phyloP scores from a whole-genome alignment of 331 rosid genomes.

The Erythrophleum ivorense region DNA sequence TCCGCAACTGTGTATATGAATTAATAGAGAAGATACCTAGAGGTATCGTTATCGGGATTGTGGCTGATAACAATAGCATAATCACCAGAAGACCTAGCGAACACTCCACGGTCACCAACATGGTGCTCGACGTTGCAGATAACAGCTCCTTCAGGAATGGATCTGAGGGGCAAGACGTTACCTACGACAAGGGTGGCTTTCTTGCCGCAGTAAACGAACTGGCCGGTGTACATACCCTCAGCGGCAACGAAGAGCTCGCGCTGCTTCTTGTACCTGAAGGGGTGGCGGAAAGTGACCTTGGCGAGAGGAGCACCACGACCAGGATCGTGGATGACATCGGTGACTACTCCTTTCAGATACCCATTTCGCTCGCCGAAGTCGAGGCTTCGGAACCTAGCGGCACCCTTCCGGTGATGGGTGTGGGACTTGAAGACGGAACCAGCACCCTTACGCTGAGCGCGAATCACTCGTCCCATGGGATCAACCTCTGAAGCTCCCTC shows the following conservation, averaged over 20 bases:
- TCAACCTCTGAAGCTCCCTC: neutral
- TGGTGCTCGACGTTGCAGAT: constrained; percentile 75
- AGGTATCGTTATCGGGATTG: constrained; percentile 70
- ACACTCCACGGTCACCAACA: constrained; percentile 74
- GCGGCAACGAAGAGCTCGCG: constrained; percentile 74
- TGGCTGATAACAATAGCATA: constrained; percentile 74
- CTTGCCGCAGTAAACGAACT: constrained; percentile 70
- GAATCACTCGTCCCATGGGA: constrained; percentile 71
- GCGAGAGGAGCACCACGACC: constrained; percentile 88
- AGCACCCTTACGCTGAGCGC: constrained; percentile 85
- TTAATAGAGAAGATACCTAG: constrained; percentile 44
- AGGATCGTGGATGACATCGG: constrained; percentile 70
- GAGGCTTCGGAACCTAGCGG: constrained; percentile 69
- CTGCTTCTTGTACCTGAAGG: constrained; percentile 78
- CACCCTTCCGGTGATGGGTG: constrained; percentile 77
- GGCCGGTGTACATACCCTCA: constrained; percentile 74
- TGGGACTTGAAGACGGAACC: constrained; percentile 87
- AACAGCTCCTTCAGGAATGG: constrained; percentile 79
- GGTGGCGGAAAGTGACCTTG: constrained; percentile 69
- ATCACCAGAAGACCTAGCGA: constrained; percentile 71
- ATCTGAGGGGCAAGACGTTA: constrained; percentile 62
- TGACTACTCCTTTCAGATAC: constrained; percentile 62
- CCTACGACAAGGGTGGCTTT: constrained; percentile 69
- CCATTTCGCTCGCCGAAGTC: constrained; percentile 79
- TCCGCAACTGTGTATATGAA: no score